phyloP scores from a whole-genome alignment of 164 flowering plant species.

The Echeveria elegans region DNA sequence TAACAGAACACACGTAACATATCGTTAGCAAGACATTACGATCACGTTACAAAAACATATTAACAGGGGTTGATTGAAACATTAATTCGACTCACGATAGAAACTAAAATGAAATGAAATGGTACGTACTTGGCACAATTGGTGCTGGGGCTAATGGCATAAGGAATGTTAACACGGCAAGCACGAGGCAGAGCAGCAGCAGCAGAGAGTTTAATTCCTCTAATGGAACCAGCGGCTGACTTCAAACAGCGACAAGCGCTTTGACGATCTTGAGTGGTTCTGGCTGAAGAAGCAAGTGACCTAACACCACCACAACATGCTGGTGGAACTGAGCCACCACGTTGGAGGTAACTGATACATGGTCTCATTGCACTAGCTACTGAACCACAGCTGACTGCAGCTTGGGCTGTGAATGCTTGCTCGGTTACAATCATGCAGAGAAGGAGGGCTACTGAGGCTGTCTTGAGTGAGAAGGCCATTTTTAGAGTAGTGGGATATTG shows the following conservation, averaged over 20 bases:
- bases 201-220: background rate
- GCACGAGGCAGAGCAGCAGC: conserved; percentile 7
- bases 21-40: background rate
- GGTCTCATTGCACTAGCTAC: background rate
- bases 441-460: background rate
- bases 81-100: background rate
- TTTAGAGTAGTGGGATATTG: background rate
- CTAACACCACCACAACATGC: conserved; percentile 7
- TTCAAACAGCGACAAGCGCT: conserved; percentile 7
- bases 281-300: background rate
- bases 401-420: background rate
- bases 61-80: background rate
- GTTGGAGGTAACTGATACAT: conserved; percentile 1
- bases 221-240: conserved; percentile 3
- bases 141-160: conserved; percentile 8
- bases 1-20: no score
- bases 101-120: background rate
- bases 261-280: conserved; percentile 8
- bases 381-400: background rate
- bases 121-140: conserved; percentile 6
- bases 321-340: background rate
- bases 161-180: conserved; percentile 9
- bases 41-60: background rate
- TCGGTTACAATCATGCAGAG: background rate
- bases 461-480: background rate